Evolutionary conservation across 139 green algal species (phyloP).

Genomic region (Deuterostichococcus epilithicus): DNA sequence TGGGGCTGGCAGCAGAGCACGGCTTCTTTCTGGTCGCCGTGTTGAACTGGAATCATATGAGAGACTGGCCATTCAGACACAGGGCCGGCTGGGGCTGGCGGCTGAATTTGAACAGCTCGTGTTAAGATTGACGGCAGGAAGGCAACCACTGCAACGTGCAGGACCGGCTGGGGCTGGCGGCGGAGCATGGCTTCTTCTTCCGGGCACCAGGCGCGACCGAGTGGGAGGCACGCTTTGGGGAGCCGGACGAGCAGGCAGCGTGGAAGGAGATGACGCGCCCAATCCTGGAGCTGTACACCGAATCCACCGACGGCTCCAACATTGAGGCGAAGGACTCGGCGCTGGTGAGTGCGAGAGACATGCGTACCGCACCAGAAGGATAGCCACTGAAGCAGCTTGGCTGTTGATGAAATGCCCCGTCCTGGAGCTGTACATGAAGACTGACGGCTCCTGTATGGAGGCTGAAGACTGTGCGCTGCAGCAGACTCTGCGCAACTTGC

Average conservation of each 20-base stretch:
- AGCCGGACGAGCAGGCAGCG: slow-evolving; percentile 49
- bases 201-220: slow-evolving; percentile 17
- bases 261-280: slow-evolving; percentile 80
- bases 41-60: too few relatives aligned
- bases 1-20: slow-evolving; percentile 93
- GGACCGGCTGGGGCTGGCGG: slow-evolving; percentile 76
- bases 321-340: slow-evolving; percentile 91
- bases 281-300: slow-evolving; percentile 83
- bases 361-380: too few relatives aligned
- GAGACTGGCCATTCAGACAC: too few relatives aligned
- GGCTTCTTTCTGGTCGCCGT: too few relatives aligned
- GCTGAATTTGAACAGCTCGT: too few relatives aligned
- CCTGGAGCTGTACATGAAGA: slow-evolving; percentile 87
- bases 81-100: too few relatives aligned
- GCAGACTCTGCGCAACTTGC: too few relatives aligned
- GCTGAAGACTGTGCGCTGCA: slow-evolving; percentile 82
- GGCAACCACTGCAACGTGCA: slow-evolving; percentile 18
- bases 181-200: slow-evolving; percentile 93
- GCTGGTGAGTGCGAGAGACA: slow-evolving; percentile 18
- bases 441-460: slow-evolving; percentile 91
- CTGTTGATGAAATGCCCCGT: slow-evolving; percentile 77
- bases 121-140: too few relatives aligned
- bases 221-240: slow-evolving; percentile 30
- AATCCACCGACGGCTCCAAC: slow-evolving; percentile 91
- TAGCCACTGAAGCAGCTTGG: slow-evolving; percentile 67